phyloP scores from a whole-genome alignment of 2,329 filamentous ascomycete genomes.

The Colletotrichum graminicola region DNA sequence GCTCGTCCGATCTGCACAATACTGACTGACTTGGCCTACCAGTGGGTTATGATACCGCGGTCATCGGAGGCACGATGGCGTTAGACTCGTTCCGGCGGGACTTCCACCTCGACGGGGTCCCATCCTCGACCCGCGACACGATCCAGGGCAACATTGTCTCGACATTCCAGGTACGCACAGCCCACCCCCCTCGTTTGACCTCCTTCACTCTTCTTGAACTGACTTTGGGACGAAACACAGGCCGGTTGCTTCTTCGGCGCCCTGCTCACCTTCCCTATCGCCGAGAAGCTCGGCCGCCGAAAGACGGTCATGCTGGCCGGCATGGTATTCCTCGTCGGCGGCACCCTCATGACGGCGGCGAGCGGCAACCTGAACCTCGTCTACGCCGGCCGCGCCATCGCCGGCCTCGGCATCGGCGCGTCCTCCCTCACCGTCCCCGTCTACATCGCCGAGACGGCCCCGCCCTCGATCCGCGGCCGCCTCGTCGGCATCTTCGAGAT shows the following conservation, averaged over 20 bases:
- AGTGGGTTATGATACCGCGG: conserved; percentile 55
- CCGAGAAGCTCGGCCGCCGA: conserved; percentile 61
- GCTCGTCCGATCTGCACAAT: background rate
- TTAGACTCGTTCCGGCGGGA: conserved; percentile 53
- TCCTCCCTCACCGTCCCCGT: conserved; percentile 62
- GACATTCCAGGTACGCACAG: conserved; percentile 35
- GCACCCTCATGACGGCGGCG: conserved; percentile 51
- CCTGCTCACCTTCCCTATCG: conserved; percentile 58
- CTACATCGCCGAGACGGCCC: conserved; percentile 58
- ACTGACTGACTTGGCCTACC: conserved; percentile 1
- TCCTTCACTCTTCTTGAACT: no score
- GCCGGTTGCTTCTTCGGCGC: conserved; percentile 58
- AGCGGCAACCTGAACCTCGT: conserved; percentile 54
- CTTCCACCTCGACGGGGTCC: conserved; percentile 49
- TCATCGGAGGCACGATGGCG: conserved; percentile 56
- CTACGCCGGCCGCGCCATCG: conserved; percentile 63
- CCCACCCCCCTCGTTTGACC: no score
- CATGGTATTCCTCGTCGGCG: conserved; percentile 55
- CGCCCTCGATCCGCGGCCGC: conserved; percentile 63
- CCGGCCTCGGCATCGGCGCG: conserved; percentile 64
- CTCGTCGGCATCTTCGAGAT: conserved; percentile 67
- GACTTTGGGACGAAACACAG: conserved; percentile 46
- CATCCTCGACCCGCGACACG: conserved; percentile 48
- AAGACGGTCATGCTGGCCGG: conserved; percentile 60
- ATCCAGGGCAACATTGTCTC: conserved; percentile 51